Evolutionary conservation across 345 rosid species (phyloP).

Genomic region (Citrus inodora): DNA sequence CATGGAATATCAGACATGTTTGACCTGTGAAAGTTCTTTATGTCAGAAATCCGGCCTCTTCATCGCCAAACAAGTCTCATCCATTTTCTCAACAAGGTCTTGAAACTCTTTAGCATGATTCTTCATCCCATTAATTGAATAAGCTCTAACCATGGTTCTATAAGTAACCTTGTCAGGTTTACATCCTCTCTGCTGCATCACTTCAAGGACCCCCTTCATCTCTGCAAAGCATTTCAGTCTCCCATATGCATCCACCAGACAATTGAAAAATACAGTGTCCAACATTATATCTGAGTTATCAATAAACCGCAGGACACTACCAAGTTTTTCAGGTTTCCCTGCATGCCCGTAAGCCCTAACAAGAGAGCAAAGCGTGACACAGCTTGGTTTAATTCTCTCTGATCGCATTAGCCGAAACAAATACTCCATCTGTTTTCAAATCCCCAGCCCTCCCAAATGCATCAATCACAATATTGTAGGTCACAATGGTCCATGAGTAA

Average conservation of each 20-base stretch:
- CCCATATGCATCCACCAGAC: slow-evolving; percentile 88
- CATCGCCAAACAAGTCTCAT: slow-evolving; percentile 27
- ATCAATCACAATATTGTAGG: slow-evolving; percentile 89
- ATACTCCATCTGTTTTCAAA: slow-evolving; percentile 85
- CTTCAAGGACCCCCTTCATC: slow-evolving; percentile 78
- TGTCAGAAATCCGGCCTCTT: slow-evolving; percentile 52
- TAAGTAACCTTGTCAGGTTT: slow-evolving; percentile 77
- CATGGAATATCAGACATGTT: slow-evolving; percentile 4
- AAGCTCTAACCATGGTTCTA: slow-evolving; percentile 83
- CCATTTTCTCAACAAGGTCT: slow-evolving; percentile 32
- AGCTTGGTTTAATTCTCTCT: slow-evolving; percentile 78
- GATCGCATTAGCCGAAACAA: slow-evolving; percentile 79
- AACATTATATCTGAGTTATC: slow-evolving; percentile 74
- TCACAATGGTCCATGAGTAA: slow-evolving; percentile 87
- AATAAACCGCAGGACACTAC: slow-evolving; percentile 63
- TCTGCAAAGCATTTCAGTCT: slow-evolving; percentile 79
- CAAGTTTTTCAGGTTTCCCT: slow-evolving; percentile 63
- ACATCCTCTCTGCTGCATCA: slow-evolving; percentile 67
- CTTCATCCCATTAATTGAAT: slow-evolving; percentile 59
- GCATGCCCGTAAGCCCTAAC: slow-evolving; percentile 80
- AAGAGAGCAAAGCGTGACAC: slow-evolving; percentile 83
- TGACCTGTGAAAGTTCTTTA: slow-evolving; percentile 16
- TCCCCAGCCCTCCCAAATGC: slow-evolving; percentile 89
- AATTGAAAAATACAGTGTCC: slow-evolving; percentile 80
- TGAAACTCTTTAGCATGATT: slow-evolving; percentile 61